Conservation (phyloP, 345 rosid genomes). For the Citrus maxima region DNA sequence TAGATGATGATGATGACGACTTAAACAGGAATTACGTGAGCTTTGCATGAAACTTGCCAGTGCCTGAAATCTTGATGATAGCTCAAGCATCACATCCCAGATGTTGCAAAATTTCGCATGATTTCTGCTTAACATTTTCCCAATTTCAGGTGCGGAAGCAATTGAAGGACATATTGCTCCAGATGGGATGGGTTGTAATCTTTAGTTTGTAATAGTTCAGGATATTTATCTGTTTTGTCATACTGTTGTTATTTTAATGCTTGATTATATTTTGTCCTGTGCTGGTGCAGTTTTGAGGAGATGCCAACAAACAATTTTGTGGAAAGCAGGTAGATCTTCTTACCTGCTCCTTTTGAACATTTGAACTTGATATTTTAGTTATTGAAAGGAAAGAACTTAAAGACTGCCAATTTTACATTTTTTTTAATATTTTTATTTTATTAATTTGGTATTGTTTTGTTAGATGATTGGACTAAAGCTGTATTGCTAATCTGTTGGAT, state of each 20-base stretch:
- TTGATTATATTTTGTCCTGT: constrained; percentile 10
- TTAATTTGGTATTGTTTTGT: neutral
- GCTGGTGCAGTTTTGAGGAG: constrained; percentile 72
- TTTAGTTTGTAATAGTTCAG: neutral
- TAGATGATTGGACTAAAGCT: neutral
- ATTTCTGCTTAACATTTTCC: neutral
- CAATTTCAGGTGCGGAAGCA: constrained; percentile 64
- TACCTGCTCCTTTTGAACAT: constrained; percentile 1
- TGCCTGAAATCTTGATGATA: neutral
- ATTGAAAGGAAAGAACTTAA: neutral
- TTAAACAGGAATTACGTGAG: neutral
- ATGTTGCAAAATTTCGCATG: neutral
- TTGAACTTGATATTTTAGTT: neutral
- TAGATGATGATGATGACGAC: neutral
- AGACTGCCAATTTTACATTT: neutral
- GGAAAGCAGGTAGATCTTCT: constrained; percentile 73
- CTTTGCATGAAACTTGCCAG: neutral
- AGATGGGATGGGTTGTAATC: neutral
- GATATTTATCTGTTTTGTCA: constrained; percentile 3
- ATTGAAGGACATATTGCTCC: constrained; percentile 73
- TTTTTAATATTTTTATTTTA: neutral
- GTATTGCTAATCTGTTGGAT: neutral
- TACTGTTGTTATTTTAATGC: constrained; percentile 1
- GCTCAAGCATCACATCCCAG: neutral
- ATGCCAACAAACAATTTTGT: constrained; percentile 92